phyloP scores from a whole-genome alignment of 495 filamentous ascomycete genomes.

The Rhizodiscina lignyota region DNA sequence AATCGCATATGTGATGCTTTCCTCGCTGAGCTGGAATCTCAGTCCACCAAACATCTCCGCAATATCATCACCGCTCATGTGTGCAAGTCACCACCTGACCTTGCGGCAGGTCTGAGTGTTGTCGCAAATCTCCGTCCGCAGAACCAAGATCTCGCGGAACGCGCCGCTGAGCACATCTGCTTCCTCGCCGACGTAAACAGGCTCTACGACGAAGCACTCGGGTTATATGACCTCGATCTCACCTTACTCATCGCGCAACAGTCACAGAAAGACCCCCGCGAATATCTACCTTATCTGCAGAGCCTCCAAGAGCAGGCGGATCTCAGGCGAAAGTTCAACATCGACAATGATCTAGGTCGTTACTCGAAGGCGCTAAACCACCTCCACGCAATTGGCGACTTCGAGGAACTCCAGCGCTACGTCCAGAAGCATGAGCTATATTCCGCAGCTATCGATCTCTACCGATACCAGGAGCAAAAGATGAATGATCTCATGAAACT shows the following conservation, averaged over 20 bases:
- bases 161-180: constrained; percentile 87
- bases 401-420: constrained; percentile 64
- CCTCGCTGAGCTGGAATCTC: constrained; percentile 43
- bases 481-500: constrained; percentile 48
- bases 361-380: constrained; percentile 60
- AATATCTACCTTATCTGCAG: constrained; percentile 90
- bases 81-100: constrained; percentile 78
- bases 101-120: constrained; percentile 68
- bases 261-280: constrained; percentile 85
- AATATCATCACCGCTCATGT: constrained; percentile 91
- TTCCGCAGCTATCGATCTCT: constrained; percentile 57
- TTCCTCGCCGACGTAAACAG: constrained; percentile 87
- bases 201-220: constrained; percentile 82
- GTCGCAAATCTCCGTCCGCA: constrained; percentile 55
- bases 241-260: constrained; percentile 85
- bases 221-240: constrained; percentile 80
- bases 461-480: constrained; percentile 55
- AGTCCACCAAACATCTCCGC: constrained; percentile 56
- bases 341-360: constrained; percentile 72
- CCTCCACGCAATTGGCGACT: constrained; percentile 44
- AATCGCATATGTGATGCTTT: constrained; percentile 85
- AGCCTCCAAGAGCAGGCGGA: constrained; percentile 57
- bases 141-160: constrained; percentile 54
- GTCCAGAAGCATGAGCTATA: constrained; percentile 66
- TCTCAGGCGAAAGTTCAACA: constrained; percentile 56